Evolutionary conservation across 495 filamentous ascomycete genomes (phyloP), one percentile per base, ranked within the genome.

Genomic region (Penicillium pancosmium): DNA sequence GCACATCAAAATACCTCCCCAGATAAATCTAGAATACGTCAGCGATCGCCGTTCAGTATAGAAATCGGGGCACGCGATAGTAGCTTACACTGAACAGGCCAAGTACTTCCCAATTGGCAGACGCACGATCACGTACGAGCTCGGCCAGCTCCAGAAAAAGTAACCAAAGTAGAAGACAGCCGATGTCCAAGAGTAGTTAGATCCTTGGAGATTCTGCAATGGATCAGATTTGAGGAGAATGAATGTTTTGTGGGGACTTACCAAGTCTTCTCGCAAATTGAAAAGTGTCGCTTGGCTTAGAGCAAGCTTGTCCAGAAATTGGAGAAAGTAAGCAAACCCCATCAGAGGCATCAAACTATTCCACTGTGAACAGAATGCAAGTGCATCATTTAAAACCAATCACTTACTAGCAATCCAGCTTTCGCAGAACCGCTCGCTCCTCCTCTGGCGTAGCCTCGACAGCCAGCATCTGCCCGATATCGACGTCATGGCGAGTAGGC

Each of bases 261-360:
- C 65, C 58, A 80, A 59, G 51, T 80, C 72, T 31, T 71, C 52
- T 34, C 72, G 65, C 27, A 80, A 55, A 35, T 81, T 77, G 70
- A 83, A 81, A 31, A 79, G 60, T n/a, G 70, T 72, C 15, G 79
- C 75, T 66, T 84, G 82, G 47, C 78, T 81, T 2, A 84, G 68
- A 4, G 80, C 78, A 8, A 80, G 74, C 53, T 84, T 84, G 68
- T 86, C 82, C 54, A 86, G 75, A 58, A 78, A 84, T 50, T 83
- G 80, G 50, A 85, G 69, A 55, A 71, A 70, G 25, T 76, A 76
- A 2, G 49, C 57, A 9, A 38, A 10, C 36, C 57, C 57, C 54
- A 76, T 73, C 38, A 79, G 61, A 0, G 82, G 82, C 62, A 85
- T 78, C 50, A 84, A 52, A 49, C 70, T 75, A 40, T 0, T 12